Evolutionary conservation across 2,329 filamentous ascomycete genomes (phyloP).

Genomic region (Colletotrichum sp.): DNA sequence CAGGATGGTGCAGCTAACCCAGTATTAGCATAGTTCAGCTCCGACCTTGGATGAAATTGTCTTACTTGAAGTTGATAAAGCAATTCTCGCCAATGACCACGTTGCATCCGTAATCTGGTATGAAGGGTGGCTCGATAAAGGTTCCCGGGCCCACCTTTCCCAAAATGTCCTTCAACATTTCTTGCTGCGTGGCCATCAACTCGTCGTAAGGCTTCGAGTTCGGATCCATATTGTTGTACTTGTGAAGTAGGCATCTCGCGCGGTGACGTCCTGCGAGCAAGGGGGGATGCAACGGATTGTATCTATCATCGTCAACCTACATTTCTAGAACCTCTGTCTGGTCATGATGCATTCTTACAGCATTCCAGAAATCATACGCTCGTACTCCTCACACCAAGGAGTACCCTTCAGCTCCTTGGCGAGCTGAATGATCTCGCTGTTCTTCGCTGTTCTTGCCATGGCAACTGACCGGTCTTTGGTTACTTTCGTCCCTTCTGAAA

Average conservation of each 20-base stretch:
- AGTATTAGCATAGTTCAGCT: neutral
- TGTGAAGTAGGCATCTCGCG: slow-evolving; percentile 59
- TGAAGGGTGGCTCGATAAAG: slow-evolving; percentile 66
- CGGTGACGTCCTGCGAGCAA: slow-evolving; percentile 55
- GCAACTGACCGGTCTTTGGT: neutral
- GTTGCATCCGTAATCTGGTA: slow-evolving; percentile 70
- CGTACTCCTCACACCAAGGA: slow-evolving; percentile 56
- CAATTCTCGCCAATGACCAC: slow-evolving; percentile 64
- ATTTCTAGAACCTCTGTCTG: neutral
- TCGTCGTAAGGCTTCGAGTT: slow-evolving; percentile 43
- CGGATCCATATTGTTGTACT: slow-evolving; percentile 63
- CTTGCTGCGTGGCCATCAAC: slow-evolving; percentile 40
- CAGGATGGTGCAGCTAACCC: slow-evolving; percentile 43
- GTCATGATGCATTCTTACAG: slow-evolving; percentile 29
- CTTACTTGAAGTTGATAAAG: slow-evolving; percentile 62
- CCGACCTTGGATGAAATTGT: neutral
- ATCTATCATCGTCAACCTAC: slow-evolving; percentile 26
- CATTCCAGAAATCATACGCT: slow-evolving; percentile 70
- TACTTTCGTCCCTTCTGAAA: neutral
- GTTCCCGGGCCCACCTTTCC: slow-evolving; percentile 53
- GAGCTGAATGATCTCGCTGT: neutral
- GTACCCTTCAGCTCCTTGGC: neutral
- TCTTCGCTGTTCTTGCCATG: neutral
- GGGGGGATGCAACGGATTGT: slow-evolving; percentile 52
- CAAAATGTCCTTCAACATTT: slow-evolving; percentile 54